Evolutionary conservation across 148 eudicot genomes (phyloP), one percentile per base, ranked within the genome.

Genomic region (Rhododendron molle): DNA sequence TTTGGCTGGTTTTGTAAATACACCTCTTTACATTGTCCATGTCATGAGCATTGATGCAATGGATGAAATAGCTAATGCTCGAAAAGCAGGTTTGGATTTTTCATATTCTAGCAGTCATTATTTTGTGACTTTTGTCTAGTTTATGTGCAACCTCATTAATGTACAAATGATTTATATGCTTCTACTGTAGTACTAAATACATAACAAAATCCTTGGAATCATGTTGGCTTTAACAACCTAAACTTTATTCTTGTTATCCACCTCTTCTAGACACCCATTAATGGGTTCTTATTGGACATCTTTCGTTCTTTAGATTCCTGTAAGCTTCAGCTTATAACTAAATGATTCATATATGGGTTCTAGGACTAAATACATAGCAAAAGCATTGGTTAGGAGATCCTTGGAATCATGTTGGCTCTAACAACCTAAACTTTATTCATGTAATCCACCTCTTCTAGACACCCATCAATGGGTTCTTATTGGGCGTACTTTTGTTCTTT

Each of bases 31-130:
- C 84, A 91, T 97, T 83, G 99, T 97, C 86, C 99, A 97, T 85
- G 99, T 97, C 80, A 97, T 95, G 98, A 97, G 99, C 92, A 93
- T 87, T 76, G 98, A 97, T 89, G 99, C 98, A 78, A 95, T 97
- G 98, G 98, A 97, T 46, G 99, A 97, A 89, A 86, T 97, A 81
- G 96, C 99, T 83, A 93, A 90, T 91, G 99, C 99, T 89, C 93
- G 95, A 73, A 94, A 93, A 90, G 92, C 96, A 94, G 99, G 98
- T 96, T 84, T 83, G 67, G 18, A 56, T 34, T 14, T 80, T 60
- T 46, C 26, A 36, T 30, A 62, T 30, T 86, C 14, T 73, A 10
- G 49, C 40, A 16, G 26, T 60, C 67, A 23, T 38, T 49, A 16
- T 67, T 83, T 32, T 40, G 43, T 40, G 43, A 40, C 7, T 40